Conservation (phyloP, 495 filamentous ascomycete species). For the Penicillium antarcticum region DNA sequence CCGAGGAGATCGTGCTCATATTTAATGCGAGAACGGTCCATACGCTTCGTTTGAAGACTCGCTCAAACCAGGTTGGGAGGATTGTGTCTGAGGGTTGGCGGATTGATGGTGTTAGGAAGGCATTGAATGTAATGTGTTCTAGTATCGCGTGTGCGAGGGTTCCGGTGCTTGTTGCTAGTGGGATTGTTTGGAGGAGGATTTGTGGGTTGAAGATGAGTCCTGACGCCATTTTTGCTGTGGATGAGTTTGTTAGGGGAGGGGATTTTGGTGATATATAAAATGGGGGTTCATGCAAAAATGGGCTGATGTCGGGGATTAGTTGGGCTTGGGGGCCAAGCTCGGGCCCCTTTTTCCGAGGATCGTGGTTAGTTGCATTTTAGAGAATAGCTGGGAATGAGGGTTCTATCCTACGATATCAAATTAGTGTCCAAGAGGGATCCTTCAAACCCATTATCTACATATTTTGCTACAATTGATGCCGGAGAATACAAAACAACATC, state of each 20-base stretch:
- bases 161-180: conserved; percentile 38
- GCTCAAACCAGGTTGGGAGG: conserved; percentile 14
- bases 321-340: too few species aligned
- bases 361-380: too few species aligned
- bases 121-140: conserved; percentile 29
- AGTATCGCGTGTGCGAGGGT: conserved; percentile 32
- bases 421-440: too few species aligned
- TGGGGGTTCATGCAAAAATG: not conserved
- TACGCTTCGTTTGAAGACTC: conserved; percentile 11
- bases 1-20: conserved; percentile 7
- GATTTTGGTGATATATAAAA: not conserved
- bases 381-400: too few species aligned
- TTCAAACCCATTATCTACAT: too few species aligned
- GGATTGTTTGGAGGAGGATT: conserved; percentile 30
- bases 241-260: not conserved
- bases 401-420: too few species aligned
- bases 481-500: too few species aligned
- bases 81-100: conserved; percentile 12
- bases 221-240: conserved; percentile 30
- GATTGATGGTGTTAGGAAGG: conserved; percentile 5
- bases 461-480: too few species aligned
- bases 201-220: conserved; percentile 35
- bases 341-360: too few species aligned
- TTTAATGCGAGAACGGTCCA: conserved; percentile 10
- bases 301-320: too few species aligned